Conservation (phyloP, 352 stramenopile species). For the Pythium chondricola region DNA sequence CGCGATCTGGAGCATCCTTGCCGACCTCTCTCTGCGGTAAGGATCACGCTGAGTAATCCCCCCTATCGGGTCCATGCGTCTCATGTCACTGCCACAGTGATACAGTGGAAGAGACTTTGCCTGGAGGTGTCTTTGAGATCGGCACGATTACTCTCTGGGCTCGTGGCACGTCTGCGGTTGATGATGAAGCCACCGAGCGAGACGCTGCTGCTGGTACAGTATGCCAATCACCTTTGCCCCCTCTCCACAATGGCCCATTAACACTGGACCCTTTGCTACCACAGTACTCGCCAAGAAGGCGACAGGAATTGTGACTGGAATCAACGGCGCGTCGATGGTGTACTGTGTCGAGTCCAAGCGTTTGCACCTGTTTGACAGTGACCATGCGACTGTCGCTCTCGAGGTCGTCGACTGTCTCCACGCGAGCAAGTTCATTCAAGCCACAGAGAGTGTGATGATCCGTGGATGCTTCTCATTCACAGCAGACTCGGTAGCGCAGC, state of each 20-base stretch:
- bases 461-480: conserved; percentile 35
- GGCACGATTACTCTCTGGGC: conserved; percentile 21
- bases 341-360: conserved; percentile 18
- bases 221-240: no score
- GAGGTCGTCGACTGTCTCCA: conserved; percentile 36
- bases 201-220: conserved; percentile 1
- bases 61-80: background rate
- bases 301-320: no score
- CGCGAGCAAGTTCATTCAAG: conserved; percentile 38
- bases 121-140: conserved; percentile 21
- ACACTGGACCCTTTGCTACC: background rate
- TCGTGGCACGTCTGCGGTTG: background rate
- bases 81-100: background rate
- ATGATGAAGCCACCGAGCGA: conserved; percentile 6
- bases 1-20: conserved; percentile 10
- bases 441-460: conserved; percentile 25
- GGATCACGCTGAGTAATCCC: background rate
- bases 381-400: conserved; percentile 11
- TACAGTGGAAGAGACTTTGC: conserved; percentile 6
- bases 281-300: background rate
- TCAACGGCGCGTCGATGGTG: no score
- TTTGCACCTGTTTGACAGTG: conserved; percentile 9
- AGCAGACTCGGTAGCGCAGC: conserved; percentile 8
- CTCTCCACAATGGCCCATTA: no score
- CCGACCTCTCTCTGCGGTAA: conserved; percentile 4